A percentile compares a stretch with the other conserved stretches of the same genome.
Conservation (phyloP, 1,139 yeast genomes). For the Magnusiomyces suaveolens region DNA sequence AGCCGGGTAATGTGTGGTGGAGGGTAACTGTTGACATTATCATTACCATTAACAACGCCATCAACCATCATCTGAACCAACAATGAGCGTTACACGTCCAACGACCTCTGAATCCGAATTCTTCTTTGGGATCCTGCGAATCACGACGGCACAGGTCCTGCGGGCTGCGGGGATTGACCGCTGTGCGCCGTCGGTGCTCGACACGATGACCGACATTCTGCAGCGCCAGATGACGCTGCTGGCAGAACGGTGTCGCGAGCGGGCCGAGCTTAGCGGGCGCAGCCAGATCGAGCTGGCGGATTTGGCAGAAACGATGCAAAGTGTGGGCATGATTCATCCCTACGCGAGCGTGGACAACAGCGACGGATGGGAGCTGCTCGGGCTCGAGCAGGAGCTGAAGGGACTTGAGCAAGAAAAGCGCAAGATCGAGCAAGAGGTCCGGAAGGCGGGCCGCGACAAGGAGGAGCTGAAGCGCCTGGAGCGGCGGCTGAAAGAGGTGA, state of each 20-base stretch:
- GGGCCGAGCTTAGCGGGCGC: constrained; percentile 36
- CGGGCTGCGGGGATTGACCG: constrained; percentile 66
- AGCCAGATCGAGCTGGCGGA: constrained; percentile 45
- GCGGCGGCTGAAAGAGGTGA: not conserved
- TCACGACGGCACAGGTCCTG: constrained; percentile 57
- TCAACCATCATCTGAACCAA: no score
- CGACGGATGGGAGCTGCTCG: constrained; percentile 2
- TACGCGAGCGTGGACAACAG: constrained; percentile 7
- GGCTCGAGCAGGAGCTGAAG: constrained; percentile 1
- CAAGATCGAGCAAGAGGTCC: not conserved
- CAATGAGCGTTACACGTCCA: not conserved
- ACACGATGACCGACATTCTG: constrained; percentile 53
- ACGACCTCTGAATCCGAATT: constrained; percentile 31
- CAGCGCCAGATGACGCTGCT: constrained; percentile 46
- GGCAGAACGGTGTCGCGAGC: constrained; percentile 35
- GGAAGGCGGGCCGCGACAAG: not conserved
- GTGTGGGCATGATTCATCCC: constrained; percentile 47
- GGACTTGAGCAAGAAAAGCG: not conserved
- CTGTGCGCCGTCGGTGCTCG: constrained; percentile 52
- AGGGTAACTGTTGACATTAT: not conserved
- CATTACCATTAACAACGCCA: no score
- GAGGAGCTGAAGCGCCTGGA: not conserved
- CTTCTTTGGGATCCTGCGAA: constrained; percentile 49
- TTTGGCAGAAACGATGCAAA: constrained; percentile 50
- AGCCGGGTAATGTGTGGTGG: no score